phyloP scores from a whole-genome alignment of 306 rosid species.

The Malus fusca region DNA sequence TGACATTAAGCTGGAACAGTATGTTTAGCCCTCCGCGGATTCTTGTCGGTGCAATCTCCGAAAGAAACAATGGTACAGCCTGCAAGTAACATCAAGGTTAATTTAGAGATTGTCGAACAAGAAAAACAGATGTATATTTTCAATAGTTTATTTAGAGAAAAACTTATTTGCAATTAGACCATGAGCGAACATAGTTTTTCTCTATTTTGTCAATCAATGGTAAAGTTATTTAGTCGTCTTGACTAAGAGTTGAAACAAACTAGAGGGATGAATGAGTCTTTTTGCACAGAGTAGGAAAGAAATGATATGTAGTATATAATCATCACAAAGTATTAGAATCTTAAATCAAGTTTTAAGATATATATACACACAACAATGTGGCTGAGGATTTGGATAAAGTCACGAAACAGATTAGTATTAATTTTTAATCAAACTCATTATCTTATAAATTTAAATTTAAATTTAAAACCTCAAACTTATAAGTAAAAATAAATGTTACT shows the following conservation, averaged over 20 bases:
- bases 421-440: no score
- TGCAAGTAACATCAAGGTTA: slow-evolving; percentile 13
- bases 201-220: no score
- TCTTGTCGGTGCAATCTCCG: slow-evolving; percentile 90
- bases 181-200: no score
- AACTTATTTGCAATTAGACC: neutral
- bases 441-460: no score
- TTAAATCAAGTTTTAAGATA: neutral
- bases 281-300: neutral
- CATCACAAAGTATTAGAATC: neutral
- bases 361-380: no score
- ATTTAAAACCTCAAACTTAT: no score
- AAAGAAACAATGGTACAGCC: slow-evolving; percentile 91
- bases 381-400: neutral
- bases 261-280: neutral
- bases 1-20: slow-evolving; percentile 68
- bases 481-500: no score
- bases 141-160: neutral
- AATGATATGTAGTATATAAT: no score
- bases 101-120: neutral
- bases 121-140: neutral
- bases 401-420: no score
- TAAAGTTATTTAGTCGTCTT: neutral
- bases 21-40: slow-evolving; percentile 90
- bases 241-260: neutral